Conservation (phyloP, 495 filamentous ascomycete species). For the Neurospora sp. region DNA sequence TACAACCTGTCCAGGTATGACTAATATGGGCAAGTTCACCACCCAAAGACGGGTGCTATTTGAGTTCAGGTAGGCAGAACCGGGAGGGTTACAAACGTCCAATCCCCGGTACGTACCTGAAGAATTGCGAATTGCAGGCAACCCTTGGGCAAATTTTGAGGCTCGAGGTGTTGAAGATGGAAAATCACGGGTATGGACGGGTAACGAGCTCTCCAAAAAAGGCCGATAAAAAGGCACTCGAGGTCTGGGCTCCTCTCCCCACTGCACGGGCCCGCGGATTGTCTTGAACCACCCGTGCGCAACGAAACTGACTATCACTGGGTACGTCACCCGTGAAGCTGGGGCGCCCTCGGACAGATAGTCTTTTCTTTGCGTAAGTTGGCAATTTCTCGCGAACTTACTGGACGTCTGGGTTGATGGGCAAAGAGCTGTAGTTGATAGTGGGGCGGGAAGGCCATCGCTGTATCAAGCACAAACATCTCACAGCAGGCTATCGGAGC, state of each 20-base stretch:
- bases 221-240: background rate
- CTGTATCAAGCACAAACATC: background rate
- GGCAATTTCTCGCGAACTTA: background rate
- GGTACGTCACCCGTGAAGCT: background rate
- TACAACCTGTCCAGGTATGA: background rate
- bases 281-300: background rate
- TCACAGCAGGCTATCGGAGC: background rate
- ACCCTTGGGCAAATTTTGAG: background rate
- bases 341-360: background rate
- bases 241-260: background rate
- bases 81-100: background rate
- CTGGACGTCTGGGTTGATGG: background rate
- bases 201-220: background rate
- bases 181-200: background rate
- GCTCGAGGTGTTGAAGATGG: background rate
- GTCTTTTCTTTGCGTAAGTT: background rate
- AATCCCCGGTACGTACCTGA: background rate
- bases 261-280: background rate
- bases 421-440: background rate
- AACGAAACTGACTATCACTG: background rate
- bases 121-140: background rate
- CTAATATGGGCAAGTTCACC: background rate
- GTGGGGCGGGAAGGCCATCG: background rate
- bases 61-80: background rate
- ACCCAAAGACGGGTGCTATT: background rate